Conservation (phyloP, 2,329 filamentous ascomycete genomes). For the Capronia americana region DNA sequence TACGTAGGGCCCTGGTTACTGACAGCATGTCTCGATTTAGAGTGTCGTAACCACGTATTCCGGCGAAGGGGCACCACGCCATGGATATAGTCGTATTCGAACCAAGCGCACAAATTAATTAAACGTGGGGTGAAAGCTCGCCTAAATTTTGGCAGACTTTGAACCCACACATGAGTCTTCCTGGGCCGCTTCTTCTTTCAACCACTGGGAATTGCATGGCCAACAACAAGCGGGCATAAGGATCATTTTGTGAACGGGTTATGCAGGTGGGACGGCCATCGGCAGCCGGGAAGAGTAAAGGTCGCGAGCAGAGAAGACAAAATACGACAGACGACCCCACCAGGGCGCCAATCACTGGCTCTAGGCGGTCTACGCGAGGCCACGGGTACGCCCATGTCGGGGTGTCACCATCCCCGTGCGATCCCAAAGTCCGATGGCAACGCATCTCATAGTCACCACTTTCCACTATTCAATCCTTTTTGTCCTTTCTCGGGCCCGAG, state of each 20-base stretch:
- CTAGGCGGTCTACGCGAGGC: neutral
- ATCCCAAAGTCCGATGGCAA: constrained; percentile 4
- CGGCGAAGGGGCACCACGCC: neutral
- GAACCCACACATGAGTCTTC: neutral
- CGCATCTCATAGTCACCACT: constrained; percentile 5
- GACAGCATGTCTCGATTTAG: neutral
- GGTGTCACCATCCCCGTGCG: neutral
- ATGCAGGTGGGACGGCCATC: neutral
- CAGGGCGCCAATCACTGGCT: neutral
- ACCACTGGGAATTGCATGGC: neutral
- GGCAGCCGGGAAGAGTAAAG: constrained; percentile 5
- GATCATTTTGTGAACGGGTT: constrained; percentile 1
- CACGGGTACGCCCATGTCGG: neutral
- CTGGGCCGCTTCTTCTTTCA: neutral
- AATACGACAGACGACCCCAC: neutral
- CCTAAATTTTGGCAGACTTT: neutral
- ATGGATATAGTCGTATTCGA: neutral
- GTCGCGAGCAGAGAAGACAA: neutral
- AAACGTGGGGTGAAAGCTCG: neutral
- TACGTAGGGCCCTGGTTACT: neutral
- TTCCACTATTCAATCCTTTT: constrained; percentile 1
- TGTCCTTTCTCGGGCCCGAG: constrained; percentile 21
- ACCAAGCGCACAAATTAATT: neutral
- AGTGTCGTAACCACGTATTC: neutral
- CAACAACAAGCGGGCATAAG: neutral